Base-by-base conservation (phyloP, 495 filamentous ascomycete genomes). In the Penicillium goetzii region DNA sequence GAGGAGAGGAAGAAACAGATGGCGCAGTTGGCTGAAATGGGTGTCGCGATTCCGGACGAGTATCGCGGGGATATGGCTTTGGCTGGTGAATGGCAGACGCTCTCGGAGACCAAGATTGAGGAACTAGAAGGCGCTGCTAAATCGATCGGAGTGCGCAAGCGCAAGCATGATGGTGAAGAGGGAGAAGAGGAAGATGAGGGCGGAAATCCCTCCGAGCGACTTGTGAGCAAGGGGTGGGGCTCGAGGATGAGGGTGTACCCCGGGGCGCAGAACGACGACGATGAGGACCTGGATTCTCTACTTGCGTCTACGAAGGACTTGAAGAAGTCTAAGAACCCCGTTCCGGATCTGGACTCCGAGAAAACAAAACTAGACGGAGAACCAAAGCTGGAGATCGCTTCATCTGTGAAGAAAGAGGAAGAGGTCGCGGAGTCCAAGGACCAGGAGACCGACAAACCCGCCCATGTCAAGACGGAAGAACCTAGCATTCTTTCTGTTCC, bases 31-130 rank as follows among this genome's bases (percentile, higher is more conserved):
- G 92, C 88, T 5, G 91, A 89, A 54, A 85, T 99, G 83, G 95
- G 95, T 0, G 86, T 99, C 47, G 85, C 85, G 19, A 85, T 98
- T 36, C 95, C 95, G 12, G 88, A 92, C 32, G 89, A 94, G 68
- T 87, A 88, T 65, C 80, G 92, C 56, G 76, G 81, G 8, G 89
- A 92, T 58, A 88, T 97, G 86, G 92, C 92, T 5, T 83, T 97
- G 80, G 88, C 88, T n/a, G 92, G 95, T 23, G 90, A 95, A 50
- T 99, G 95, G 95, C 84, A 90, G 68, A 89, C 88, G 8, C 84
- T 90, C 1, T 83, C 84, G 3, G 85, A 88, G 70, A 72, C 66
- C 38, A 79, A 66, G 50, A 69, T 82, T 23, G 72, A 88, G 21
- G 84, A 85, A 32, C 75, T 78, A 8, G 75, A 68, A 6, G 68